A percentile compares a stretch with the other conserved stretches of the same genome.
Conservation (phyloP, 106 monocot species). For the Acanthochlamys bracteata region DNA sequence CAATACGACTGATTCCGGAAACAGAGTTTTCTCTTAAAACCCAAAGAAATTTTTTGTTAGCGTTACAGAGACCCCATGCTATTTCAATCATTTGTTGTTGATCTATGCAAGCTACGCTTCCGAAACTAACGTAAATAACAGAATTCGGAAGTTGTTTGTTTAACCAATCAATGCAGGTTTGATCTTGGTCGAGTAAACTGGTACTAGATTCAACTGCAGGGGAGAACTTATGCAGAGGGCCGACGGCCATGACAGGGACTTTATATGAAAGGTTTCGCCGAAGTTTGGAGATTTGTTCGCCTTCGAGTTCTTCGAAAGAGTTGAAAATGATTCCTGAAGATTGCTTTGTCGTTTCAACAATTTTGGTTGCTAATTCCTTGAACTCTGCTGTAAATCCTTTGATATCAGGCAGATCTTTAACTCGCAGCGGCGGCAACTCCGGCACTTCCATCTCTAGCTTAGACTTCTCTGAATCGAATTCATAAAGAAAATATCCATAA, state of each 20-base stretch:
- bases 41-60: conserved; percentile 28
- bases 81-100: conserved; percentile 17
- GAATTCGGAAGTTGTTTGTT: conserved; percentile 16
- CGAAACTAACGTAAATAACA: conserved; percentile 40
- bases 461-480: neutral
- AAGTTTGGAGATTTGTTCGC: neutral
- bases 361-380: neutral
- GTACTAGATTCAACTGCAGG: neutral
- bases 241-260: conserved; percentile 9
- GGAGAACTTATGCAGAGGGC: conserved; percentile 27
- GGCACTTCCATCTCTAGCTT: neutral
- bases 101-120: conserved; percentile 21
- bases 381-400: neutral
- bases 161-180: conserved; percentile 30
- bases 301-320: conserved; percentile 18
- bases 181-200: neutral
- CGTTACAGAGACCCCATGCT: conserved; percentile 23
- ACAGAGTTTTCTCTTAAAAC: conserved; percentile 22
- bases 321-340: conserved; percentile 10
- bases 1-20: neutral
- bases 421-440: conserved; percentile 20
- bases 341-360: neutral
- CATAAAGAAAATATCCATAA: neutral
- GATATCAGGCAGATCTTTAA: conserved; percentile 17
- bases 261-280: neutral